Percentiles rank a stretch among this genome's conserved stretches.
Evolutionary conservation across 2,329 filamentous ascomycete species (phyloP).

Genomic region (Diplodia sapinea): DNA sequence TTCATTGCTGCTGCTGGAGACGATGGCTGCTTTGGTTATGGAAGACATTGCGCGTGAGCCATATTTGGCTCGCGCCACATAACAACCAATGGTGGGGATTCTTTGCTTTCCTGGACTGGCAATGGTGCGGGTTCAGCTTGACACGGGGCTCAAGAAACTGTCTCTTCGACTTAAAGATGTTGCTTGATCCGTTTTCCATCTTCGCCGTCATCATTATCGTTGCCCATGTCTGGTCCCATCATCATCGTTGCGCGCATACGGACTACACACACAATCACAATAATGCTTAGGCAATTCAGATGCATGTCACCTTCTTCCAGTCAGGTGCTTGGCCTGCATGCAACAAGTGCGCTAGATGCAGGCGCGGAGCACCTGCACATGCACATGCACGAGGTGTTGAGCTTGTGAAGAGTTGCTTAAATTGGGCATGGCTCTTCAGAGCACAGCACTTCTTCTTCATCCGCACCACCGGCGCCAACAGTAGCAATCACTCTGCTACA

Average conservation of each 20-base stretch:
- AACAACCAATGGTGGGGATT: slow-evolving; percentile 7
- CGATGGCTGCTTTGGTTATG: slow-evolving; percentile 10
- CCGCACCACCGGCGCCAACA: not conserved
- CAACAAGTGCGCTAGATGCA: not conserved
- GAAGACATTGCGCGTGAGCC: slow-evolving; percentile 6
- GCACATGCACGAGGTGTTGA: slow-evolving; percentile 1
- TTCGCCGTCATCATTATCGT: slow-evolving; percentile 1
- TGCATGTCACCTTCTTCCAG: not conserved
- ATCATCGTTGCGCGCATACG: slow-evolving; percentile 6
- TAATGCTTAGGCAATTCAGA: not conserved
- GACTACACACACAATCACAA: not conserved
- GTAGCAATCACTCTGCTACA: not conserved
- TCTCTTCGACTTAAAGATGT: slow-evolving; percentile 18
- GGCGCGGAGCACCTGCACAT: not conserved
- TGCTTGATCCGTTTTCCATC: not conserved
- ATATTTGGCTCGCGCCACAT: not conserved
- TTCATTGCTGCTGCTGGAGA: slow-evolving; percentile 17
- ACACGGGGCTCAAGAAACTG: slow-evolving; percentile 20
- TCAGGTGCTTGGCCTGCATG: not conserved
- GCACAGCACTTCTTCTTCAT: not conserved
- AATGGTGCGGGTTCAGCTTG: slow-evolving; percentile 17
- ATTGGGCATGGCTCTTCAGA: not conserved
- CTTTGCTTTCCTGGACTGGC: slow-evolving; percentile 6
- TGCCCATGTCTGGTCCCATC: not conserved
- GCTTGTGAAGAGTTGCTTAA: not conserved